Evolutionary conservation across 2,329 filamentous ascomycete genomes (phyloP), one percentile per base, ranked within the genome.

Genomic region (Phyllosticta citriasiana): DNA sequence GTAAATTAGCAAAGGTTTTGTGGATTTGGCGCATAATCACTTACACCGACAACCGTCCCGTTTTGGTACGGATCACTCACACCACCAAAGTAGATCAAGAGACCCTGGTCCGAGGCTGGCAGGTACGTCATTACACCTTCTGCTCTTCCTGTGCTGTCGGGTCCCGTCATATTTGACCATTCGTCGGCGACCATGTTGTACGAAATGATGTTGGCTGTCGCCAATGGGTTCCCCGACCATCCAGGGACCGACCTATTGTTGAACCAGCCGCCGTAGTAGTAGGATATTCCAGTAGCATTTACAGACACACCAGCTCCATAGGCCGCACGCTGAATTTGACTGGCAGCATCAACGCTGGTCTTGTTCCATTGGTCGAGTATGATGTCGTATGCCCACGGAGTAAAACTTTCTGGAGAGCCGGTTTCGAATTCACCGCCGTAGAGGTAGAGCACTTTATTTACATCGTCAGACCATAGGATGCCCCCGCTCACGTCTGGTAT

Each of bases 31-130:
- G 66, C 63, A 68, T 73, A 71, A 64, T 66, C 16, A 57, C 64
- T 67, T 63, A 70, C 69, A 9, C 66, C 69, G 53, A 67, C 63
- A n/a, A 75, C 72, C 3, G 76, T 80, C 7, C 79, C 80, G 59
- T 84, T 82, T 6, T 69, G 71, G 53, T 69, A 72, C 2, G 71
- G 69, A 35, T 82, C 79, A 62, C 78, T 75, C 6, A 86, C 71
- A 10, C 84, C 84, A 16, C 85, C 85, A 70, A 87, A 82, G 66
- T 86, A 85, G 1, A 86, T 73, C 27, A 87, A 72, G 69, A 87
- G 72, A 1, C 85, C 85, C 14, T 73, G 77, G 64, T 85, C 81
- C 14, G 83, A 82, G 4, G 80, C 80, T 1, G 84, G 84, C 26
- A 87, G 72, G 64, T 82, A 86, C 0, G 83, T 72, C 78, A 87